Base-by-base conservation (phyloP, 2,329 filamentous ascomycete genomes). In the Purpureocillium takamizusanense region DNA sequence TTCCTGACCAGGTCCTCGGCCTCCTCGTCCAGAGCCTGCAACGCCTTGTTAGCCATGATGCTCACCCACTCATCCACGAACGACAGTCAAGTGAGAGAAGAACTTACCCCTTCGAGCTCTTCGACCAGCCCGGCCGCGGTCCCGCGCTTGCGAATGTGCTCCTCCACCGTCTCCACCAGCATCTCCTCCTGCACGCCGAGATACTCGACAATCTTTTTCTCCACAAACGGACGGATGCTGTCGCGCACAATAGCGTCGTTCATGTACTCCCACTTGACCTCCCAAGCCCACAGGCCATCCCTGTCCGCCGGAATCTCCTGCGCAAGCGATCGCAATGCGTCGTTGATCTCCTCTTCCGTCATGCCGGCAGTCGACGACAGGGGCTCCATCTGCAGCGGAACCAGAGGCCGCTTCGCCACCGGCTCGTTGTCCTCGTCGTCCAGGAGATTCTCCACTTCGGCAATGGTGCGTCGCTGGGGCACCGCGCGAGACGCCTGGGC, bases 191-290 rank as follows among this genome's bases (percentile, higher is more conserved):
- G 88, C 41, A 98, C 85, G 42, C 94, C 94, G 35, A 98, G 74
- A 52, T 92, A 94, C 62, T 98, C 92, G 43, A 98, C 83, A 50
- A 97, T 86, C 73, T 97, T 98, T 75, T 94, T 94, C 69, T 95
- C 88, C 40, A 97, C 86, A 65, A 95, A 98, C 23, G 90, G 89
- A 53, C 85, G 79, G 50, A 98, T 77, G 57, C 95, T 89, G 46
- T 94, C 85, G 43, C 78, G 76, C 42, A 97, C 78, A 31, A 92
- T 74, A 13, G 74, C 70, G 44, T 92, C 83, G 55, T 94, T 86
- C 57, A 98, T 73, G 61, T 81, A 86, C 37, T 94, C 83, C 92
- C 92, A 98, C 51, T 89, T 85, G 57, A 98, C 79, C 14, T 83
- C 68, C 86, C 88, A 97, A n/a, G 73, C 76, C 86, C 90, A 98